Percentiles rank a stretch among this genome's conserved stretches.
These are phyloP conservation scores for Pelargonium fulgidum DNA, from an alignment of 441 rosid genomes.

Conservation along the genomic window DNA sequence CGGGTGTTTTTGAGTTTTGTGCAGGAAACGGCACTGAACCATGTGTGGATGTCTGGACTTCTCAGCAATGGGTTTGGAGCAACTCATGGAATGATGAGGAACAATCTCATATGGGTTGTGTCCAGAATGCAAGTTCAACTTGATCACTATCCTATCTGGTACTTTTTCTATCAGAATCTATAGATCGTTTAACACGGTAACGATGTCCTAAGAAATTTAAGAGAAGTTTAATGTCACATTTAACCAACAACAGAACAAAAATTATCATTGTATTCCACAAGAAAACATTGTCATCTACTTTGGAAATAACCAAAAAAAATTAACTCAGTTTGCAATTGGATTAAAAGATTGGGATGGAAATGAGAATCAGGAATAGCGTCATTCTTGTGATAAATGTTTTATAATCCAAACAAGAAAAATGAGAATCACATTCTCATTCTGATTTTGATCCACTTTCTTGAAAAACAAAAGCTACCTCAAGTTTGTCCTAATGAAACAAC, in stretches of 20 bases:
- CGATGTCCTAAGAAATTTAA: no score
- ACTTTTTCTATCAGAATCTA: background rate
- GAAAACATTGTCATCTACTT: background rate
- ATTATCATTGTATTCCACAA: background rate
- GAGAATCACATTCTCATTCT: no score
- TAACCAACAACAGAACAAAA: background rate
- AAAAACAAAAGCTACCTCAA: no score
- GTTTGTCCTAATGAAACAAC: no score
- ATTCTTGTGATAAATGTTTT: background rate
- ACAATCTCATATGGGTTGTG: slow-evolving; percentile 76
- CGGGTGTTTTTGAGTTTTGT: background rate
- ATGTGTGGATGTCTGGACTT: slow-evolving; percentile 80
- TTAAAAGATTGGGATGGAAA: background rate
- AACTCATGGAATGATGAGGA: slow-evolving; percentile 61
- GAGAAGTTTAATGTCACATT: background rate
- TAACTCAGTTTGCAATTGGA: no score
- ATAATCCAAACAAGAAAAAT: background rate
- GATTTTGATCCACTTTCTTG: no score
- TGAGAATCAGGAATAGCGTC: background rate
- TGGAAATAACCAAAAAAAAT: background rate
- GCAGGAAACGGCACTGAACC: slow-evolving; percentile 70
- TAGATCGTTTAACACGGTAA: no score
- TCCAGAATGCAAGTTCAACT: slow-evolving; percentile 59
- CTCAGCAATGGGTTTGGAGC: slow-evolving; percentile 74
- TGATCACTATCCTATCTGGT: slow-evolving; percentile 66